Base-by-base conservation (phyloP, 768 basidiomycete species). In the Lepiota brunneoincarnata region DNA sequence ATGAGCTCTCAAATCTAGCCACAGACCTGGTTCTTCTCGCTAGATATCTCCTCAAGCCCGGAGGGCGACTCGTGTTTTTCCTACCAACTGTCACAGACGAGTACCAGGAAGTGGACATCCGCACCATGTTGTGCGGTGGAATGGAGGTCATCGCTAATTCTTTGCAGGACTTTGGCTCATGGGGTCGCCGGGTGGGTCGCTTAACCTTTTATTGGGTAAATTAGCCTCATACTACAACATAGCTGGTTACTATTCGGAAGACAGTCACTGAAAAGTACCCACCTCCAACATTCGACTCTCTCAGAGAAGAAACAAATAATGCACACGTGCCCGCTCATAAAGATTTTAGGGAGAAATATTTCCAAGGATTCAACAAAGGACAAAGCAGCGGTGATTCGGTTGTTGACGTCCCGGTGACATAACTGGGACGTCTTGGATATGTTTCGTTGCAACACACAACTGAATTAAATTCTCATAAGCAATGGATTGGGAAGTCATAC, bases 211-310 rank as follows among this genome's bases (percentile, higher is more conserved):
- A 23, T 31, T 36, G 6, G 3, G 6, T 15, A 15, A 15, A 15
- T 12, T 3, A 47, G 18, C 21, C 47, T 4, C 35, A 56, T 35
- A 49, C 28, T 37, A 14, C n/a, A 15, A 34, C 45, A 20, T 59
- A 96, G 93, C 76, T 99, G 15, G 90, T 98, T 50, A 98, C 96
- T 6, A 87, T 98, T 65, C 83, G 83, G 51, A 98, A 96, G 69
- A 74, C 66, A 2, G 77, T 79, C 6, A 53, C 69, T 9, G 58
- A 67, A 36, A 63, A 63, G 31, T 82, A 76, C 59, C 69, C 76
- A 1, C 77, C 78, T 0, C 88, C 89, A 3, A 69, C 72, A 2
- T 89, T 91, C 58, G 75, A 78, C 34, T 65, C 64, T 7, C 63
- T 65, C 21, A 40, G 36, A 17, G 40, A 42, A 24, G 40, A 54